A percentile compares a stretch with the other conserved stretches of the same genome.
Evolutionary conservation across 441 rosid species (phyloP).

Genomic region (Jatropha multifida): DNA sequence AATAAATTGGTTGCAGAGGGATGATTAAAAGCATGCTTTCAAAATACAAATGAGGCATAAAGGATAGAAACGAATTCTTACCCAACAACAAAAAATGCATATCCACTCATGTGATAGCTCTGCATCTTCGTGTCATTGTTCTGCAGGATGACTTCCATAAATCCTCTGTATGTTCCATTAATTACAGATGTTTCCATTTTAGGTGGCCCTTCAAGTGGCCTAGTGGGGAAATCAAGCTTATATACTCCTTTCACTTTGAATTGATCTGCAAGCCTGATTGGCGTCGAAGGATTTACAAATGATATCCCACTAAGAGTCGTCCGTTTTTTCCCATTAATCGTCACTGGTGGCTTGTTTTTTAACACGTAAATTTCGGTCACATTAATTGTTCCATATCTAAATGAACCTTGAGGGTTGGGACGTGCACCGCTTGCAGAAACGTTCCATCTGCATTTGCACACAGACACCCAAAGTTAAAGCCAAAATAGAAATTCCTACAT

Average conservation of each 20-base stretch:
- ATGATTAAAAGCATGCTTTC: constrained; percentile 11
- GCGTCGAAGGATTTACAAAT: constrained; percentile 71
- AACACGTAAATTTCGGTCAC: constrained; percentile 78
- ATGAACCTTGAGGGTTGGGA: constrained; percentile 96
- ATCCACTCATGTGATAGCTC: constrained; percentile 86
- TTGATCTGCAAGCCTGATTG: constrained; percentile 81
- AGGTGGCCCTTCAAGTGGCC: constrained; percentile 70
- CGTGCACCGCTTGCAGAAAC: constrained; percentile 95
- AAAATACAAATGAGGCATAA: not conserved
- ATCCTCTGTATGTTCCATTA: constrained; percentile 88
- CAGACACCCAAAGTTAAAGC: not conserved
- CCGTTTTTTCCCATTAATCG: constrained; percentile 57
- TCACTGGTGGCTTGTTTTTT: constrained; percentile 62
- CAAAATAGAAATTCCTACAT: not conserved
- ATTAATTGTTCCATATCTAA: constrained; percentile 86
- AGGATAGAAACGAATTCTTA: constrained; percentile 31
- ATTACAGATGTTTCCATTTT: constrained; percentile 64
- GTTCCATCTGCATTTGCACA: constrained; percentile 56
- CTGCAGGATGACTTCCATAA: constrained; percentile 87
- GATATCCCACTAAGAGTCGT: constrained; percentile 81
- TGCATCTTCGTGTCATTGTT: constrained; percentile 93
- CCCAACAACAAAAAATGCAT: constrained; percentile 91
- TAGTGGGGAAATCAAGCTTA: constrained; percentile 83
- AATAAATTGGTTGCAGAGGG: constrained; percentile 20
- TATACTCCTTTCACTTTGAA: constrained; percentile 68